Conservation (phyloP, 2,329 filamentous ascomycete species). For the Zopfia rhizophila region DNA sequence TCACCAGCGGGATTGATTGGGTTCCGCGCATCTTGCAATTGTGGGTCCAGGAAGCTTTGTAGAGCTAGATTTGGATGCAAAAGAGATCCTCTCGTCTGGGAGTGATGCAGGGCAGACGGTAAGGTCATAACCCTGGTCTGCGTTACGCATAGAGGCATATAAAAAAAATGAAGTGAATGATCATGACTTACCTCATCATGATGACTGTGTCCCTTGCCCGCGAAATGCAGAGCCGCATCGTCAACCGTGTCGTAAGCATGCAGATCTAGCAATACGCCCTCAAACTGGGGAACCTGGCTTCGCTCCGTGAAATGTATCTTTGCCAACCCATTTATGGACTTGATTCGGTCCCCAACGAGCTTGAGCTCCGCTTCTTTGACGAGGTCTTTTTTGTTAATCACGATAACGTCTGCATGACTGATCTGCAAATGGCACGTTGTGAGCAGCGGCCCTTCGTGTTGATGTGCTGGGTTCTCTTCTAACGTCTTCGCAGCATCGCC, state of each 20-base stretch:
- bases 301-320: slow-evolving; percentile 84
- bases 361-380: slow-evolving; percentile 76
- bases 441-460: slow-evolving; percentile 72
- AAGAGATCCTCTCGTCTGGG: neutral
- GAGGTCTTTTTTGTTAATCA: slow-evolving; percentile 93
- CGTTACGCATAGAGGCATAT: neutral
- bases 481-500: slow-evolving; percentile 53
- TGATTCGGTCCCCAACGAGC: slow-evolving; percentile 75
- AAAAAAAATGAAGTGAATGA: too few species aligned
- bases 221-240: slow-evolving; percentile 71
- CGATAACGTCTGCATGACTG: slow-evolving; percentile 92
- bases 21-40: too few species aligned
- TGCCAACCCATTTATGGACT: slow-evolving; percentile 89
- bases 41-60: neutral
- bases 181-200: slow-evolving; percentile 80
- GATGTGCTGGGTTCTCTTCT: slow-evolving; percentile 57
- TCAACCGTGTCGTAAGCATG: slow-evolving; percentile 91
- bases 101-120: neutral
- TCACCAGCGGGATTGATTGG: too few species aligned
- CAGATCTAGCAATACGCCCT: slow-evolving; percentile 87
- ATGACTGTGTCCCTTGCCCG: slow-evolving; percentile 84
- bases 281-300: slow-evolving; percentile 81
- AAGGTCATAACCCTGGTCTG: neutral
- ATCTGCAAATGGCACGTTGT: slow-evolving; percentile 97
- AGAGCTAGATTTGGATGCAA: too few species aligned